Base-by-base conservation (phyloP, 2,329 filamentous ascomycete genomes). In the Fusarium fujikuroi region DNA sequence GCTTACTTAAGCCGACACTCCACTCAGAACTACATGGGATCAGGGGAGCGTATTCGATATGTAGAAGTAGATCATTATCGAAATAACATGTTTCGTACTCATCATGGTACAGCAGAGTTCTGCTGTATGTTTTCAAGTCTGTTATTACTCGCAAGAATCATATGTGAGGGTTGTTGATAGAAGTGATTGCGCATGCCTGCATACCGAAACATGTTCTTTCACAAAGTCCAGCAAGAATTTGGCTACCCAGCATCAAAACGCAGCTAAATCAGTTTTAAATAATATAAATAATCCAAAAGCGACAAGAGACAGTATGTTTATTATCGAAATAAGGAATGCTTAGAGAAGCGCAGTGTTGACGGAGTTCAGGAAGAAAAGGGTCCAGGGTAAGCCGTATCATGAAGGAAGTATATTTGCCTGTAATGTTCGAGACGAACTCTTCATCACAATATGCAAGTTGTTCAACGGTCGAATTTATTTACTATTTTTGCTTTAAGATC, bases 21-120 rank as follows among this genome's bases (percentile, higher is more conserved):
- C 60, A 53, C 60, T 66, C 43, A 53, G 25, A 58, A 65, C 61
- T 36, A 46, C 50, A 60, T 50, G 14, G 8, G 23, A 54, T 50
- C 32, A 28, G 12, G 10, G 46, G 53, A 34, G 30, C 25, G 23
- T 32, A 46, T 57, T 25, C 14, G 19, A 47, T 19, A 30, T n/a
- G 23, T n/a, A n/a, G 21, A 30, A 9, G 23, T 1, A 36, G 19
- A 11, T n/a, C 14, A n/a, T 28, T 5, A 9, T 34, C 14, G 5
- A 28, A n/a, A 10, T 5, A 7, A 28, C 3, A n/a, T 11, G 7
- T 25, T 2, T 1, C 25, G 3, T 32, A 15, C n/a, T 28, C n/a
- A 5, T 30, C 30, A 30, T 30, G 30, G 30, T 11, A 30, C 30
- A 30, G 30, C 30, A 30, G 30, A 30, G 30, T 30, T 30, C 30